These are phyloP conservation scores for Hyaloscypha hepaticicola DNA, from an alignment of 495 filamentous ascomycete genomes.

Conservation along the genomic window DNA sequence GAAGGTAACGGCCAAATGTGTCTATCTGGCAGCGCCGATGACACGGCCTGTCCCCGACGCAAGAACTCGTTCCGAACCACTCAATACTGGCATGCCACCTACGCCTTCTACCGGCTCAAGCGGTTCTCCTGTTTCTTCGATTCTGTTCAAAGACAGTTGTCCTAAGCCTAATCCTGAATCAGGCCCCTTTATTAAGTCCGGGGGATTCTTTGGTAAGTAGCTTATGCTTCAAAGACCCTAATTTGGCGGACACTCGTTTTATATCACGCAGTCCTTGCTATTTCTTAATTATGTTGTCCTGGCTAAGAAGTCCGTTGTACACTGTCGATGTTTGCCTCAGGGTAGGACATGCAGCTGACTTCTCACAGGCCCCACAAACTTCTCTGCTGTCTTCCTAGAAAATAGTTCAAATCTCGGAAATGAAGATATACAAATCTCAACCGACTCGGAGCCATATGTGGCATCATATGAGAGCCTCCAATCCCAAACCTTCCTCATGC, in stretches of 20 bases:
- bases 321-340: not conserved
- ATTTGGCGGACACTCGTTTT: not conserved
- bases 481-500: slow-evolving; percentile 29
- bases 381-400: slow-evolving; percentile 31
- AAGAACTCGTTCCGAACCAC: slow-evolving; percentile 7
- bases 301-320: not conserved
- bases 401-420: slow-evolving; percentile 26
- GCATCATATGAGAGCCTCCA: slow-evolving; percentile 23
- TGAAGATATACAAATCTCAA: slow-evolving; percentile 19
- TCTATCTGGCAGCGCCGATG: slow-evolving; percentile 31
- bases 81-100: not conserved
- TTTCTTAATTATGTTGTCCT: not conserved
- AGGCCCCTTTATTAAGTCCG: slow-evolving; percentile 22
- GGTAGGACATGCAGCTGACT: slow-evolving; percentile 5
- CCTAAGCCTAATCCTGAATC: slow-evolving; percentile 15
- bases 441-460: slow-evolving; percentile 19
- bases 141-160: slow-evolving; percentile 4
- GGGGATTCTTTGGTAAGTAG: slow-evolving; percentile 25
- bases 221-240: not conserved
- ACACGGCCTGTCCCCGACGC: slow-evolving; percentile 14
- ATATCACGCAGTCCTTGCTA: not conserved
- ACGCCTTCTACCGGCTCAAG: slow-evolving; percentile 24
- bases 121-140: not conserved
- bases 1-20: slow-evolving; percentile 33
- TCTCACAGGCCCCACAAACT: slow-evolving; percentile 26